Conservation (phyloP, 805 yeast genomes). For the Ogataea angusta region DNA sequence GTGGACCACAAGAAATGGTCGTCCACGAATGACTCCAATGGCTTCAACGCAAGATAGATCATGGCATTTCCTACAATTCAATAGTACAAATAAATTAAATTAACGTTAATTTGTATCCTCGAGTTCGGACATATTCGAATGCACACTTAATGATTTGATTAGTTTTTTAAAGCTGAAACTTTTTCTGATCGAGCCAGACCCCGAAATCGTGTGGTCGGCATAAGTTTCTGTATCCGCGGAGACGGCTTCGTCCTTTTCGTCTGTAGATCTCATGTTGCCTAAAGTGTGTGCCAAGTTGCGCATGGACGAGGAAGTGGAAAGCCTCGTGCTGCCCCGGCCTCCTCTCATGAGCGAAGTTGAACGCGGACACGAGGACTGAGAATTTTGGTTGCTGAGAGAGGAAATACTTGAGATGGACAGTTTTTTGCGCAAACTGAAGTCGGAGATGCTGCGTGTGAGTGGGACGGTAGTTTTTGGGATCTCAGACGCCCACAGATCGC, state of each 20-base stretch:
- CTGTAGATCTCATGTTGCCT: background rate
- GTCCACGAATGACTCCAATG: slow-evolving; percentile 46
- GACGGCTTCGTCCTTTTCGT: background rate
- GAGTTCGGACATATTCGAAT: slow-evolving; percentile 12
- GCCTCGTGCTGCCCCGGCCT: slow-evolving; percentile 4
- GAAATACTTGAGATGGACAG: slow-evolving; percentile 18
- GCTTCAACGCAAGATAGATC: slow-evolving; percentile 2
- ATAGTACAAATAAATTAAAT: slow-evolving; percentile 4
- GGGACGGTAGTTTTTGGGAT: slow-evolving; percentile 19
- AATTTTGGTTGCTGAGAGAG: slow-evolving; percentile 12
- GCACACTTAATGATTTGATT: slow-evolving; percentile 17
- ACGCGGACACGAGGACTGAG: slow-evolving; percentile 4
- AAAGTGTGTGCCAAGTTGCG: slow-evolving; percentile 10
- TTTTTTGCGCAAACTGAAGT: slow-evolving; percentile 18
- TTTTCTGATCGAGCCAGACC: slow-evolving; percentile 10
- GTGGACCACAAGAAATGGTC: slow-evolving; percentile 14
- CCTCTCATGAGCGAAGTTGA: slow-evolving; percentile 10
- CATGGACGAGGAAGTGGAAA: slow-evolving; percentile 15
- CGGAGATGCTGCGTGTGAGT: slow-evolving; percentile 19
- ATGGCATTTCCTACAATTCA: background rate
- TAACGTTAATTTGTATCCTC: slow-evolving; percentile 1
- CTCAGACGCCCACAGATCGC: slow-evolving; percentile 34
- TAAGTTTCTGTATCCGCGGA: background rate
- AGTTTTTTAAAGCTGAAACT: slow-evolving; percentile 17
- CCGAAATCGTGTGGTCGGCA: background rate